Conservation (phyloP, 192 early-diverging fungal genomes). For the Coemansia sp. region DNA sequence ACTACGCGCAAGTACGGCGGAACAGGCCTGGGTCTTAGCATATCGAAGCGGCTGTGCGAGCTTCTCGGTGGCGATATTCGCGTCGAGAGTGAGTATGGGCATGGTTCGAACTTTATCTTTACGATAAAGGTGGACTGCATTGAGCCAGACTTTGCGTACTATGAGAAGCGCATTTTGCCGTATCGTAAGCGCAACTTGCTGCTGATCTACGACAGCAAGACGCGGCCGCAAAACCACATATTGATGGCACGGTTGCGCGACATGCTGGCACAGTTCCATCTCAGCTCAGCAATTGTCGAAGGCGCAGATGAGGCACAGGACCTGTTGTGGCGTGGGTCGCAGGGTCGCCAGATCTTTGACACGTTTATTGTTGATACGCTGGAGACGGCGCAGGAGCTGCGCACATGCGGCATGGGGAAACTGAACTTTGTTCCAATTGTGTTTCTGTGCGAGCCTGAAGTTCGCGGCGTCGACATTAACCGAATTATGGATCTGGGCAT, state of each 20-base stretch:
- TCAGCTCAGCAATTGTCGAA: slow-evolving; percentile 58
- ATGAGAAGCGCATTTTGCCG: slow-evolving; percentile 54
- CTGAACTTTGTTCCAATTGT: slow-evolving; percentile 75
- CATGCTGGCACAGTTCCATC: slow-evolving; percentile 55
- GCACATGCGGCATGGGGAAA: slow-evolving; percentile 36
- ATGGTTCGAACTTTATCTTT: slow-evolving; percentile 78
- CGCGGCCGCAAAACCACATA: slow-evolving; percentile 28
- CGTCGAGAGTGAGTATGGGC: slow-evolving; percentile 71
- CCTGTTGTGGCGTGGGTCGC: slow-evolving; percentile 42
- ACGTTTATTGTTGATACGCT: slow-evolving; percentile 68
- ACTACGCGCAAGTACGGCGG: slow-evolving; percentile 85
- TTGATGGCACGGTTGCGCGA: slow-evolving; percentile 43
- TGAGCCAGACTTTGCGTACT: slow-evolving; percentile 39
- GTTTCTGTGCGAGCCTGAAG: slow-evolving; percentile 49
- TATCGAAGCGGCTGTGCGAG: slow-evolving; percentile 73
- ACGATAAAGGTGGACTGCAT: slow-evolving; percentile 58
- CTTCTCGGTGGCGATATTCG: slow-evolving; percentile 79
- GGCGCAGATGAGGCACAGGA: slow-evolving; percentile 24
- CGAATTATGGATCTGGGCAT: slow-evolving; percentile 64
- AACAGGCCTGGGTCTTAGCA: slow-evolving; percentile 82
- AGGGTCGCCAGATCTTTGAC: slow-evolving; percentile 56
- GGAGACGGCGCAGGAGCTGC: slow-evolving; percentile 61
- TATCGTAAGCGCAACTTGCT: slow-evolving; percentile 67
- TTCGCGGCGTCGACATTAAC: slow-evolving; percentile 34
- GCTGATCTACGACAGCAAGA: slow-evolving; percentile 60